Percentiles rank a stretch among this genome's conserved stretches.
These are phyloP conservation scores for Ascochyta clinopodiicola DNA, from an alignment of 2,329 filamentous ascomycete genomes.

Conservation along the genomic window DNA sequence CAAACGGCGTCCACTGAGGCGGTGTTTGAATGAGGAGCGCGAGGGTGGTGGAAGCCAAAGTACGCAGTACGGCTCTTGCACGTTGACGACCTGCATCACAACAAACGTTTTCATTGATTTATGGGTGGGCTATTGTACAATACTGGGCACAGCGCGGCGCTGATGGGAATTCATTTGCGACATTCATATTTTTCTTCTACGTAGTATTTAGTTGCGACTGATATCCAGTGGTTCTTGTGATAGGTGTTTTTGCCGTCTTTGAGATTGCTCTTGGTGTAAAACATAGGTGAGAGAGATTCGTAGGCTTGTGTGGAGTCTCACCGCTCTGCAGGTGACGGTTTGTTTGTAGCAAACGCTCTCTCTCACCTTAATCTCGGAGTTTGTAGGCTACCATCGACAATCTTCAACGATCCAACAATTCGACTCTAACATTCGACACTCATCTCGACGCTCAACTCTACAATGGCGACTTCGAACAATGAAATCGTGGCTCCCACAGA, in stretches of 20 bases:
- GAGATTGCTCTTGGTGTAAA: neutral
- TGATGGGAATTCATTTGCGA: neutral
- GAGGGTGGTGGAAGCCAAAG: neutral
- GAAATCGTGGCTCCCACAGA: neutral
- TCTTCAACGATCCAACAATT: neutral
- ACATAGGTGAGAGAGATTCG: neutral
- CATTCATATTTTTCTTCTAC: neutral
- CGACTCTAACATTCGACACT: no score
- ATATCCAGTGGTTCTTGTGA: neutral
- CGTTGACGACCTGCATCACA: neutral
- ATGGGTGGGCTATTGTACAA: neutral
- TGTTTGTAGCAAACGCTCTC: neutral
- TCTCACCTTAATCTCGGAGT: neutral
- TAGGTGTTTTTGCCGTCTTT: neutral
- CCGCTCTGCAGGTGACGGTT: neutral
- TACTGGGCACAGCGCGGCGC: constrained; percentile 11
- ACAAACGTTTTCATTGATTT: neutral
- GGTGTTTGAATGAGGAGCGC: neutral
- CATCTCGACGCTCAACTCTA: neutral
- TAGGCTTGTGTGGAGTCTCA: neutral
- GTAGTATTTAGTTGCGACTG: neutral
- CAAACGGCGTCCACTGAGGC: neutral
- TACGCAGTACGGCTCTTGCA: constrained; percentile 10
- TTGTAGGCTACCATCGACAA: neutral
- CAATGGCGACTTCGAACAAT: neutral